phyloP scores from a whole-genome alignment of 495 filamentous ascomycete genomes.

The Penicillium egyptiacum region DNA sequence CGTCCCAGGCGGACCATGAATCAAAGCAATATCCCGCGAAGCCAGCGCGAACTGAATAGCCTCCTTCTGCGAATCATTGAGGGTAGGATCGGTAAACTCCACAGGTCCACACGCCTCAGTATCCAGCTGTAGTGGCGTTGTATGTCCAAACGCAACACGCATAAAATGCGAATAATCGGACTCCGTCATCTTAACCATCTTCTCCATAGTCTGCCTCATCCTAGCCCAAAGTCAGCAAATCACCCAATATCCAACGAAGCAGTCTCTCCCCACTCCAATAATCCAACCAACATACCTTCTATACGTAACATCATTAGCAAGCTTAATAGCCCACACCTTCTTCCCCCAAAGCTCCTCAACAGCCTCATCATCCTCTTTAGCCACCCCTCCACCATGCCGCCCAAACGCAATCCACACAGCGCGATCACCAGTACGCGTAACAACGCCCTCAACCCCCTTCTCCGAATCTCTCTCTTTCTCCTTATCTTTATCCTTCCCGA shows the following conservation, averaged over 20 bases:
- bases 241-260: too few species aligned
- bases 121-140: slow-evolving; percentile 37
- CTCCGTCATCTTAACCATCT: slow-evolving; percentile 69
- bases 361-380: slow-evolving; percentile 57
- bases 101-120: slow-evolving; percentile 60
- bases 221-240: slow-evolving; percentile 38
- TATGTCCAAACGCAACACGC: slow-evolving; percentile 75
- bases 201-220: slow-evolving; percentile 88
- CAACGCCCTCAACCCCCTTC: slow-evolving; percentile 75
- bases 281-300: slow-evolving; percentile 55
- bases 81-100: slow-evolving; percentile 71
- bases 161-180: slow-evolving; percentile 72
- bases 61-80: slow-evolving; percentile 91
- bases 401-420: slow-evolving; percentile 69
- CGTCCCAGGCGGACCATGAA: slow-evolving; percentile 94
- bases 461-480: slow-evolving; percentile 64
- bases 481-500: slow-evolving; percentile 57
- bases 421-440: slow-evolving; percentile 63
- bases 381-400: slow-evolving; percentile 50
- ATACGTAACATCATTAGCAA: slow-evolving; percentile 94
- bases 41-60: slow-evolving; percentile 87
- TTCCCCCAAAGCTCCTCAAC: slow-evolving; percentile 59
- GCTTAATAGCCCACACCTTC: slow-evolving; percentile 76
- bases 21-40: slow-evolving; percentile 80
- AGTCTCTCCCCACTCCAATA: background rate